A percentile compares a stretch with the other conserved stretches of the same genome.
Evolutionary conservation across 179 eudicot species (phyloP).

Genomic region (Silene noctiflora): DNA sequence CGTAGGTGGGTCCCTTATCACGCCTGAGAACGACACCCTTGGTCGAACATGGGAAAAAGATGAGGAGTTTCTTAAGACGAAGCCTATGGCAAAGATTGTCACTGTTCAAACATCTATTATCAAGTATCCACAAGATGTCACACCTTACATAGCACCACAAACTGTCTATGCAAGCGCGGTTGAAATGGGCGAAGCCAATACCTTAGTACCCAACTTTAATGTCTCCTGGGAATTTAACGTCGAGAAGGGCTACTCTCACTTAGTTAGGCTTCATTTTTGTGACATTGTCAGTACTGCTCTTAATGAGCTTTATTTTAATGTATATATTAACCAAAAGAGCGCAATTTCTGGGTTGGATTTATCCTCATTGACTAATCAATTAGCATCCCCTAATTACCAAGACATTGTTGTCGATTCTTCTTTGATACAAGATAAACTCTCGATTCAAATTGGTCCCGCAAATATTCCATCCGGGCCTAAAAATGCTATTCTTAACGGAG

Average conservation of each 20-base stretch:
- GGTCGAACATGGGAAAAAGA: constrained; percentile 72
- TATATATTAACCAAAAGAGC: constrained; percentile 55
- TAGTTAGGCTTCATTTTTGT: constrained; percentile 71
- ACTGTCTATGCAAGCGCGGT: constrained; percentile 51
- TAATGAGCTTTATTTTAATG: constrained; percentile 62
- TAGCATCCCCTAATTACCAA: constrained; percentile 39
- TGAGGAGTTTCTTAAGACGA: constrained; percentile 29
- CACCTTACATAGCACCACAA: constrained; percentile 58
- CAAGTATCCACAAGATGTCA: constrained; percentile 43
- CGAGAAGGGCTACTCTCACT: constrained; percentile 41
- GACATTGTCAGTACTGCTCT: constrained; percentile 71
- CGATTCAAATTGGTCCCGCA: constrained; percentile 39
- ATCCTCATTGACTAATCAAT: constrained; percentile 36
- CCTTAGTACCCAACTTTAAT: constrained; percentile 49
- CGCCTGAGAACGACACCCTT: constrained; percentile 58
- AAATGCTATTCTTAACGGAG: constrained; percentile 45
- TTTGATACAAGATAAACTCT: constrained; percentile 25
- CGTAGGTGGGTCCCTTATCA: constrained; percentile 58
- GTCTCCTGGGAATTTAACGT: constrained; percentile 64
- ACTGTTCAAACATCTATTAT: constrained; percentile 37
- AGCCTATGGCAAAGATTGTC: constrained; percentile 33
- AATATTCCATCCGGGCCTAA: constrained; percentile 25
- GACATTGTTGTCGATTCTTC: constrained; percentile 41
- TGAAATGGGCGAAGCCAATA: constrained; percentile 48
- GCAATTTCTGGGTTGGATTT: constrained; percentile 67